Evolutionary conservation across 192 early-diverging fungal species (phyloP), one percentile per base, ranked within the genome.

Genomic region (Coemansia sp.): DNA sequence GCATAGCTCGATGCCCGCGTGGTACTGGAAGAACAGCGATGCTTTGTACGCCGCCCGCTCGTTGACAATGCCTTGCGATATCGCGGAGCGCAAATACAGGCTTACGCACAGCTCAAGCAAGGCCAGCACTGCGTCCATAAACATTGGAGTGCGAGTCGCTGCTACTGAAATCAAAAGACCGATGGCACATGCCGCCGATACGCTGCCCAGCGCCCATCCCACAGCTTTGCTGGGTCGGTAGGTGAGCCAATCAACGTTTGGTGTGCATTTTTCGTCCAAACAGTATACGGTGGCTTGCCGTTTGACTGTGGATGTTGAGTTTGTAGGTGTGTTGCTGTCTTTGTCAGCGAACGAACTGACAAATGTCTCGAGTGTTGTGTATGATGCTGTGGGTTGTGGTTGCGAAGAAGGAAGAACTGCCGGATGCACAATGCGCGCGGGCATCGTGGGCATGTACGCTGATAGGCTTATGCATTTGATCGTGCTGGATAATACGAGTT

Each of bases 1-100:
- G 5, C 22, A 24, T 3, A 75, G 52, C 49, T 68, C 27, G 27
- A 69, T 57, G 5, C 52, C 72, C 6, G 72, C 66, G n/a, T 53
- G 58, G 62, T 69, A 62, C 65, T 73, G 57, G 32, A 73, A 63
- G 22, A 67, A 58, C 49, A 73, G 38, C 3, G 71, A 73, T 4
- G 65, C 71, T 29, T 62, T 62, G 65, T 73, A 67, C 9, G 67
- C 24, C 1, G 43, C 48, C 10, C 17, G 45, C 9, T 49, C 19
- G 29, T 62, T 62, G 54, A 23, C 49, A 2, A 23, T 45, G 35
- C 55, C 55, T 4, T 22, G 52, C 19, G 55, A 56, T 2, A 73
- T 22, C 2, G 65, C 48, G 43, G 71, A 65, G 0, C 71, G 60
- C 21, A 73, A 56, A 1, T 52, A 54, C 49, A 67, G 56, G 48